phyloP scores from a whole-genome alignment of 2,329 filamentous ascomycete species.

The Monosporascus sp. region DNA sequence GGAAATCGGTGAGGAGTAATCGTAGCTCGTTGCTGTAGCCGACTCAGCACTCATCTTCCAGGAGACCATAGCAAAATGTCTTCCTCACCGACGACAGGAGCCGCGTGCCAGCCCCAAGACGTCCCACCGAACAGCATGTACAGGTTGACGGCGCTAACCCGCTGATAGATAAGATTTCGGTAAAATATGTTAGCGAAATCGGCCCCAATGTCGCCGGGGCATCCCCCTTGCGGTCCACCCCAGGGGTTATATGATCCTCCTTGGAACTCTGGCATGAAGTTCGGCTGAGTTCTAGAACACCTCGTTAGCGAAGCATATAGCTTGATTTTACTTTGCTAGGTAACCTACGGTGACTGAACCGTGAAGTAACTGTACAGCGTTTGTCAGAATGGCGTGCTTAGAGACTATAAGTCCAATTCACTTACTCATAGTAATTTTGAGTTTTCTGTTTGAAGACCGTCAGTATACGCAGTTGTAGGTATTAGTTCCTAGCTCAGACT shows the following conservation, averaged over 20 bases:
- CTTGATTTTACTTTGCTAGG: background rate
- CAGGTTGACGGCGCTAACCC: constrained; percentile 53
- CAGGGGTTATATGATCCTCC: constrained; percentile 57
- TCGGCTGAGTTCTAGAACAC: constrained; percentile 35
- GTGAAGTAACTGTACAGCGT: constrained; percentile 21
- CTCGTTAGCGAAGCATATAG: background rate
- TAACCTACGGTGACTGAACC: constrained; percentile 25
- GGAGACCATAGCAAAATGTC: background rate
- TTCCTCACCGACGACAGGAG: constrained; percentile 41
- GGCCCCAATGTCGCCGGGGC: constrained; percentile 46
- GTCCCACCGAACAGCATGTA: constrained; percentile 65
- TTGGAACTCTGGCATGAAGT: constrained; percentile 55
- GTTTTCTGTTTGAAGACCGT: constrained; percentile 9
- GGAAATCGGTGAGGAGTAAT: constrained; percentile 58
- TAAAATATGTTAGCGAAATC: constrained; percentile 62
- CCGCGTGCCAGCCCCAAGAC: constrained; percentile 55
- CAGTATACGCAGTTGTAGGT: too few species aligned
- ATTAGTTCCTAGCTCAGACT: constrained; percentile 12
- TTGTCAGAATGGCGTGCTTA: background rate
- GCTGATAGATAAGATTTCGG: constrained; percentile 54
- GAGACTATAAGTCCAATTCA: background rate
- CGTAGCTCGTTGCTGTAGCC: constrained; percentile 49
- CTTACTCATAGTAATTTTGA: constrained; percentile 18
- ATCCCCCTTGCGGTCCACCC: constrained; percentile 54
- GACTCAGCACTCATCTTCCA: background rate